Evolutionary conservation across 495 filamentous ascomycete species (phyloP), one percentile per base, ranked within the genome.

Genomic region (Acidiella bohemica): DNA sequence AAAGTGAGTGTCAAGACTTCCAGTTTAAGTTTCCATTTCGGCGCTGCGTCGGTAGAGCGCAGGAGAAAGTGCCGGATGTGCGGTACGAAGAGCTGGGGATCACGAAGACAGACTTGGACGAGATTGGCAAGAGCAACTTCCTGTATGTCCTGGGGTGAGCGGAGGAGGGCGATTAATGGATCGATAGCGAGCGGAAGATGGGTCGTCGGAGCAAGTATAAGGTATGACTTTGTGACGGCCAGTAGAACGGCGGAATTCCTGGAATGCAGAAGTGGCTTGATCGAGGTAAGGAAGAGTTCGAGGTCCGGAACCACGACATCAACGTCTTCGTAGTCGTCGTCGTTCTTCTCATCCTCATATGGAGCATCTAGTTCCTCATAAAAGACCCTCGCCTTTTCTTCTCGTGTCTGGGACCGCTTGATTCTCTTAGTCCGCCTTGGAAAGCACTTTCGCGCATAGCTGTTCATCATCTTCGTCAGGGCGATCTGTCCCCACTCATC

Each of bases 401-500:
- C 59, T 32, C 21, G 42, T 12, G 47, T 51, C 24, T 41, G 37
- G 1, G 31, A 29, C 17, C 62, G 70, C 46, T 69, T 79, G 2
- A 67, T 60, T 44, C 57, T 69, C 46, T 60, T 60, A 19, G 64
- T 82, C 58, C 73, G 72, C 23, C 67, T 67, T 4, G 90, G 90
- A 53, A 97, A 97, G 62, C 84, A 95, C 61, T 75, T 77, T 19
- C 90, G 74, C 4, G 83, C 76, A 52, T 97, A 97, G 19, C 76
- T 57, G 4, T 77, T 80, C 72, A 96, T 74, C 42, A 96, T 61
- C 32, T 75, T 73, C 49, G 96, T 49, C 8, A 80, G 81, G 0
- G 81, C 78, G 2, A 95, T 59, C 59, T 97, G 90, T 31, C 84
- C 78, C 90, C 90, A 97, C 59, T 97, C 90, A 60, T 97, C 90